Percentiles rank a stretch among this genome's conserved stretches.
phyloP scores from a whole-genome alignment of 768 basidiomycete species.

The Suillus americanus region DNA sequence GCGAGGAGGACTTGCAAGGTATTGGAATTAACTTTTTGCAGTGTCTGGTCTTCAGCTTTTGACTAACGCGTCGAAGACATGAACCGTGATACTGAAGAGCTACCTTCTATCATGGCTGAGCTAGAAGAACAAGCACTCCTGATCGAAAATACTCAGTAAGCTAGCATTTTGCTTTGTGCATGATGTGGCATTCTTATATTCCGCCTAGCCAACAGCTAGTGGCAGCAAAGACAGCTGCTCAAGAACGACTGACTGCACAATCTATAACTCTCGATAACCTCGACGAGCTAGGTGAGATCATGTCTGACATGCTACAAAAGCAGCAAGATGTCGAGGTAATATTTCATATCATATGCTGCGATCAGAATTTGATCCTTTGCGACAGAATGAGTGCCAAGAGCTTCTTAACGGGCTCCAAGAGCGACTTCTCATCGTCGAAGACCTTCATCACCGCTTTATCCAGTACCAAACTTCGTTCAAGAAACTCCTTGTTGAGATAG shows the following conservation, averaged over 20 bases:
- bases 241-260: conserved; percentile 51
- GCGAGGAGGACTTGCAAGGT: conserved; percentile 73
- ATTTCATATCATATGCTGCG: neutral
- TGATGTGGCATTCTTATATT: conserved; percentile 8
- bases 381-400: conserved; percentile 51
- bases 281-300: conserved; percentile 77
- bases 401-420: conserved; percentile 56
- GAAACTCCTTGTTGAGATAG: conserved; percentile 73
- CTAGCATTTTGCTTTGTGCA: neutral
- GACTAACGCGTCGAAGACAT: conserved; percentile 50
- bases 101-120: conserved; percentile 73
- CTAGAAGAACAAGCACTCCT: conserved; percentile 56
- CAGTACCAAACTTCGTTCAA: conserved; percentile 73
- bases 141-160: conserved; percentile 58
- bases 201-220: conserved; percentile 49
- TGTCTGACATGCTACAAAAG: conserved; percentile 71
- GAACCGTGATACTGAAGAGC: conserved; percentile 77
- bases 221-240: conserved; percentile 40
- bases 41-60: neutral
- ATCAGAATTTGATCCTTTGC: neutral
- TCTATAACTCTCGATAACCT: conserved; percentile 57
- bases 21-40: conserved; percentile 8
- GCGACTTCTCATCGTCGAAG: conserved; percentile 60
- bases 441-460: conserved; percentile 64
- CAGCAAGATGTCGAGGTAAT: conserved; percentile 70